Percentiles rank a stretch among this genome's conserved stretches.
phyloP scores from a whole-genome alignment of 176 grass and related monocot genomes.

The Miscanthus lutarioriparius region DNA sequence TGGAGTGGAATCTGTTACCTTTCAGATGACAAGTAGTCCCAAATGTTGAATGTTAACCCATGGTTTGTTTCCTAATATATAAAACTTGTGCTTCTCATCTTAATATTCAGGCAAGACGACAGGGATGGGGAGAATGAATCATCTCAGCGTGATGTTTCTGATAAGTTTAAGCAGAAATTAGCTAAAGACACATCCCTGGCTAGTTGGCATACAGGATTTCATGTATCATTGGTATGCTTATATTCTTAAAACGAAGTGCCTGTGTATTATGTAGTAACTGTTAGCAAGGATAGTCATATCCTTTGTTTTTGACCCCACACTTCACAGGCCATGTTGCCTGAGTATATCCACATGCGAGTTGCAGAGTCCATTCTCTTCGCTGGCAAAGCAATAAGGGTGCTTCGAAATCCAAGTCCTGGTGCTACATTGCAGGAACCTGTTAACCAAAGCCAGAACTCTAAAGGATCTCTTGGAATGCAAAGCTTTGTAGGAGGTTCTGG shows the following conservation, averaged over 20 bases:
- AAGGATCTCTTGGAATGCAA: slow-evolving; percentile 64
- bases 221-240: slow-evolving; percentile 92
- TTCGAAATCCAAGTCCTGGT: slow-evolving; percentile 79
- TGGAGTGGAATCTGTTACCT: background rate
- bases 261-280: slow-evolving; percentile 5
- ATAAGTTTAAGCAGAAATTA: slow-evolving; percentile 71
- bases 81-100: slow-evolving; percentile 15
- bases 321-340: slow-evolving; percentile 91
- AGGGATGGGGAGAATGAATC: slow-evolving; percentile 60
- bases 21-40: background rate
- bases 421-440: slow-evolving; percentile 62
- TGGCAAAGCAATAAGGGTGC: slow-evolving; percentile 95
- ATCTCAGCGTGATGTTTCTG: slow-evolving; percentile 55
- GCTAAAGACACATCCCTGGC: slow-evolving; percentile 62
- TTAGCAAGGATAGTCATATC: slow-evolving; percentile 34
- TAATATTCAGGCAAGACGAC: slow-evolving; percentile 78
- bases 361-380: slow-evolving; percentile 96
- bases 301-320: slow-evolving; percentile 30
- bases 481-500: slow-evolving; percentile 47
- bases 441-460: slow-evolving; percentile 51
- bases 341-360: slow-evolving; percentile 93
- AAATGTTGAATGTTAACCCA: background rate
- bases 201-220: slow-evolving; percentile 92
- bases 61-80: background rate
- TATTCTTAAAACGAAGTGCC: slow-evolving; percentile 27